A percentile compares a stretch with the other conserved stretches of the same genome.
These are phyloP conservation scores for Cyclotella atomus DNA, from an alignment of 108 stramenopile genomes.

Conservation along the genomic window DNA sequence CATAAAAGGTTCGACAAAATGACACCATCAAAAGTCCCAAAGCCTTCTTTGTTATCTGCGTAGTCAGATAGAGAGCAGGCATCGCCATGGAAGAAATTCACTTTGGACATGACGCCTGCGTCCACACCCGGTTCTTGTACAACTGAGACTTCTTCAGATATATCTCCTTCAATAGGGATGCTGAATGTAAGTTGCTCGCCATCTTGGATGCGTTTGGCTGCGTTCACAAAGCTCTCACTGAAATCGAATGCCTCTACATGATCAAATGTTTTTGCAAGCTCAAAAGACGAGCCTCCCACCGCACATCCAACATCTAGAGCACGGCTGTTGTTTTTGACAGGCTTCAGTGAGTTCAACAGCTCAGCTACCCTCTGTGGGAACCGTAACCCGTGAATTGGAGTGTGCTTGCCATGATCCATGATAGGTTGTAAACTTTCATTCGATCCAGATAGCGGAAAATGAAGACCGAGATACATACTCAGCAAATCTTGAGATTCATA, in stretches of 20 bases:
- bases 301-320: constrained; percentile 93
- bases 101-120: constrained; percentile 53
- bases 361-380: constrained; percentile 80
- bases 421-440: constrained; percentile 64
- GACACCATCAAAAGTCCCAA: constrained; percentile 91
- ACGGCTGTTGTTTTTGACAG: constrained; percentile 52
- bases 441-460: constrained; percentile 68
- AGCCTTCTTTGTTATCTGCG: constrained; percentile 33
- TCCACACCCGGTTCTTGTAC: constrained; percentile 66
- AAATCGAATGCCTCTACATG: constrained; percentile 93
- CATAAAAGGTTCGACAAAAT: constrained; percentile 92
- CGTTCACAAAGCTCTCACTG: constrained; percentile 75
- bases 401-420: constrained; percentile 52
- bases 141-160: constrained; percentile 66
- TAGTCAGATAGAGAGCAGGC: constrained; percentile 80
- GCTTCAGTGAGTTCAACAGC: constrained; percentile 57
- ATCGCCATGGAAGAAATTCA: constrained; percentile 88
- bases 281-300: constrained; percentile 90
- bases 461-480: constrained; percentile 84
- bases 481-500: constrained; percentile 78
- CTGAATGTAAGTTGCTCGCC: constrained; percentile 67
- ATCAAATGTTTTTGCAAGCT: constrained; percentile 84
- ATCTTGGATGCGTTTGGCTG: constrained; percentile 79
- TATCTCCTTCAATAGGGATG: constrained; percentile 82
- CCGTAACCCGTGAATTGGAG: constrained; percentile 65